Evolutionary conservation across 495 filamentous ascomycete species (phyloP).

Genomic region (Aspergillus cavernicola): DNA sequence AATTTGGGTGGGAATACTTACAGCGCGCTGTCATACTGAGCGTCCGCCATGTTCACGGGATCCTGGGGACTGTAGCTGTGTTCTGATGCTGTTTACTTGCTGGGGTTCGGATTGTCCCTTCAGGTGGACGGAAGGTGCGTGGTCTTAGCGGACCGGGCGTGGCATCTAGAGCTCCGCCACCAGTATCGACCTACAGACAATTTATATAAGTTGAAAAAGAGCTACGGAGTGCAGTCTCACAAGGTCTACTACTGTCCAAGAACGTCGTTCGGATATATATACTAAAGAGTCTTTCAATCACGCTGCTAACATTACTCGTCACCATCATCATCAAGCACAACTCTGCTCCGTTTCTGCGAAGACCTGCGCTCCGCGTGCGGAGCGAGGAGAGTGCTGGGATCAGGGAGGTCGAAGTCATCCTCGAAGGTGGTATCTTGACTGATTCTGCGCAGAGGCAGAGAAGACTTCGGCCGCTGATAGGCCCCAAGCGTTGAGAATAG

Average conservation of each 20-base stretch:
- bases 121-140: slow-evolving; percentile 40
- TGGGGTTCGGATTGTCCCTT: slow-evolving; percentile 11
- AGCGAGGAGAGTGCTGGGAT: slow-evolving; percentile 22
- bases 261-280: neutral
- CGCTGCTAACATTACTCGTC: slow-evolving; percentile 20
- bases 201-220: no score
- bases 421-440: slow-evolving; percentile 16
- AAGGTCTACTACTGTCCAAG: neutral
- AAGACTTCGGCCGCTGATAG: slow-evolving; percentile 11
- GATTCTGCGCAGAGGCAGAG: slow-evolving; percentile 19
- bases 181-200: no score
- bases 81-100: slow-evolving; percentile 23
- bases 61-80: slow-evolving; percentile 8
- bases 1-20: slow-evolving; percentile 31
- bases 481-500: slow-evolving; percentile 7
- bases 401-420: slow-evolving; percentile 22
- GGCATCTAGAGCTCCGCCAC: slow-evolving; percentile 16
- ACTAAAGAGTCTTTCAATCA: neutral
- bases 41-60: slow-evolving; percentile 46
- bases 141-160: slow-evolving; percentile 15
- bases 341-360: slow-evolving; percentile 18
- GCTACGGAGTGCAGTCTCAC: no score
- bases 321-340: slow-evolving; percentile 31
- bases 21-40: slow-evolving; percentile 62
- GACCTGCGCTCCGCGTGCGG: slow-evolving; percentile 3